Base-by-base conservation (phyloP, 2,329 filamentous ascomycete genomes). In the Aspergillus sp. region DNA sequence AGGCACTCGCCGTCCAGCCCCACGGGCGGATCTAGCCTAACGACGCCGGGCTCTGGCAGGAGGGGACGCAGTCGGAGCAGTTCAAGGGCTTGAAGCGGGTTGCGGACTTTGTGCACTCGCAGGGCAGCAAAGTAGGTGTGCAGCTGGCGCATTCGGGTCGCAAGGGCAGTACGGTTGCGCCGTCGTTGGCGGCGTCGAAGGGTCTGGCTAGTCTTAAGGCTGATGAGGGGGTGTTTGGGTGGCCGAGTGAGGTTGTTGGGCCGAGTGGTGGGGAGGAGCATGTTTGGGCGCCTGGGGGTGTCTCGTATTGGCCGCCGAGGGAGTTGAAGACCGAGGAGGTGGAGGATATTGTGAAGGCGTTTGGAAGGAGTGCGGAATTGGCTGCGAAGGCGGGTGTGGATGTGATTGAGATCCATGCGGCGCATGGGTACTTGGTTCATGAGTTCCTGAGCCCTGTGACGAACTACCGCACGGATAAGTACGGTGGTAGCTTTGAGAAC, bases 351-450 rank as follows among this genome's bases (percentile, higher is more conserved):
- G 72, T 79, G 12, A 49, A 60, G 0, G 76, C 79, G 48, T 80
- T 75, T 58, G 75, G 67, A 8, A 58, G 62, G 7, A 77, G 79
- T 1, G 77, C 79, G 1, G 70, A 68, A 53, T 80, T 71, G 69
- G 83, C 83, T 0, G 74, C 86, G 2, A 75, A 77, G 34, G 79
- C 76, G 27, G 82, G 82, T 0, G 84, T 80, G 47, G 79, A 80
- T 60, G 78, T 75, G 2, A 73, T 81, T 0, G 79, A 81, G 58
- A 68, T 80, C 15, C 78, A 80, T 56, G 75, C 68, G 5, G 76
- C 63, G 11, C 80, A 80, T 61, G 80, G 76, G n/a, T 81, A 81
- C 46, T 67, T 82, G 3, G 65, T 79, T 2, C 79, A 82, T 52
- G 77, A 81, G 55, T 82, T 82, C 61, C 60, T 75, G 7, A 76